Evolutionary conservation across 2,329 filamentous ascomycete species (phyloP).

Genomic region (Chrysoporthe cubensis): DNA sequence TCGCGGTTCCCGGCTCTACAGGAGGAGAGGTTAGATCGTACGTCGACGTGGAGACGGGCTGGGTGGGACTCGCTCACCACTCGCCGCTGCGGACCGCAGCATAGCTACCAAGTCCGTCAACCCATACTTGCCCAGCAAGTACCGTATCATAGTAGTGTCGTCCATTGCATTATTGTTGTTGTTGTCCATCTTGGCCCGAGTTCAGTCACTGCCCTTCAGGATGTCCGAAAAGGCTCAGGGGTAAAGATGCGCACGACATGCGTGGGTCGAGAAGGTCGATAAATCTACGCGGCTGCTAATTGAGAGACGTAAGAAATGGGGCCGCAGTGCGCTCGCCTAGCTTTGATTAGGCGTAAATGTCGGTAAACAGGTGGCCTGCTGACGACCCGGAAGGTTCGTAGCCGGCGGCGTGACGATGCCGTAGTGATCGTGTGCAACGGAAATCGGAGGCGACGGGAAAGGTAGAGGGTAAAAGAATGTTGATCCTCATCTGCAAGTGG

Average conservation of each 20-base stretch:
- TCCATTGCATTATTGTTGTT: conserved; percentile 26
- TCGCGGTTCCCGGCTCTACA: conserved; percentile 25
- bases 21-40: conserved; percentile 13
- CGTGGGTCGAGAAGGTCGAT: conserved; percentile 11
- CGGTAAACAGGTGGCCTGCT: conserved; percentile 25
- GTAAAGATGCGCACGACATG: conserved; percentile 26
- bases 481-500: conserved; percentile 20
- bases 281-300: conserved; percentile 9
- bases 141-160: conserved; percentile 28
- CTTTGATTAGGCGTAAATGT: conserved; percentile 26
- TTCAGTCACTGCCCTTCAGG: conserved; percentile 21
- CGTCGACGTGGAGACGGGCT: background rate
- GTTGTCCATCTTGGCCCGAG: conserved; percentile 25
- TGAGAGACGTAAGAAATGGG: conserved; percentile 15
- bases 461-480: conserved; percentile 18
- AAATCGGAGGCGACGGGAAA: conserved; percentile 16
- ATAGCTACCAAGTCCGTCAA: conserved; percentile 28
- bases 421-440: conserved; percentile 21
- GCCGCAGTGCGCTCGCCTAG: conserved; percentile 11
- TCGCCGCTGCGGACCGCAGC: conserved; percentile 28
- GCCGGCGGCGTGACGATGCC: conserved; percentile 21
- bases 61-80: conserved; percentile 24
- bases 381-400: conserved; percentile 15
- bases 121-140: conserved; percentile 29
- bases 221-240: conserved; percentile 26